Conservation (phyloP, 306 rosid genomes). For the Gillenia trifoliata region DNA sequence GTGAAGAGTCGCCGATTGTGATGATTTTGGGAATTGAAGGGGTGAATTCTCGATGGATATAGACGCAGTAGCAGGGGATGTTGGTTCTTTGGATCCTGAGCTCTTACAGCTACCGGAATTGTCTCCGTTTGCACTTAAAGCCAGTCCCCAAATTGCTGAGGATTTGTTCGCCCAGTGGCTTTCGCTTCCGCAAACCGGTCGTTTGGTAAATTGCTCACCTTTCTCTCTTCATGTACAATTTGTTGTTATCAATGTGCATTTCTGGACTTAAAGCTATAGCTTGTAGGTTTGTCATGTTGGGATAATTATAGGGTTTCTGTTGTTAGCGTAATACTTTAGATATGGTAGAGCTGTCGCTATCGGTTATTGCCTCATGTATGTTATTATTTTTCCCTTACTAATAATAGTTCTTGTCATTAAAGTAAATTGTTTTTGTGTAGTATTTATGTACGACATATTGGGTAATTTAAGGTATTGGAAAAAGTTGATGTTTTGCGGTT, state of each 20-base stretch:
- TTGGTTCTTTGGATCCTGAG: conserved; percentile 55
- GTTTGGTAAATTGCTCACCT: conserved; percentile 43
- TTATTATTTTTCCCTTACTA: neutral
- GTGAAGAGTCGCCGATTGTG: neutral
- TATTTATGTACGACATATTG: neutral
- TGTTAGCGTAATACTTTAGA: neutral
- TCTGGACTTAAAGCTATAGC: neutral
- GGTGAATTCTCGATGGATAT: conserved; percentile 45
- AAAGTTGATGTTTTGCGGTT: conserved; percentile 18
- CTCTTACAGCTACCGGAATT: conserved; percentile 74
- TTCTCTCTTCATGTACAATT: neutral
- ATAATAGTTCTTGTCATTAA: neutral
- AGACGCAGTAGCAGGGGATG: conserved; percentile 45
- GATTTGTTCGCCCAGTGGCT: conserved; percentile 79
- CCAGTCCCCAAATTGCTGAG: conserved; percentile 58
- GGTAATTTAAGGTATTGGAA: neutral
- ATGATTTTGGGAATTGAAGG: conserved; percentile 9
- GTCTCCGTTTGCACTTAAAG: conserved; percentile 54
- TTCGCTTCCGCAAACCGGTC: conserved; percentile 67
- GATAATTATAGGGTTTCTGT: neutral
- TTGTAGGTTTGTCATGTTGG: neutral
- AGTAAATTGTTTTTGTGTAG: neutral
- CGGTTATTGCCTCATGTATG: neutral
- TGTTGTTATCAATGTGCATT: neutral
- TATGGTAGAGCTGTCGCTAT: neutral